Evolutionary conservation across 202 grass and related monocot species (phyloP), one percentile per base, ranked within the genome.

Genomic region (Bolboschoenoplectus hybrid): DNA sequence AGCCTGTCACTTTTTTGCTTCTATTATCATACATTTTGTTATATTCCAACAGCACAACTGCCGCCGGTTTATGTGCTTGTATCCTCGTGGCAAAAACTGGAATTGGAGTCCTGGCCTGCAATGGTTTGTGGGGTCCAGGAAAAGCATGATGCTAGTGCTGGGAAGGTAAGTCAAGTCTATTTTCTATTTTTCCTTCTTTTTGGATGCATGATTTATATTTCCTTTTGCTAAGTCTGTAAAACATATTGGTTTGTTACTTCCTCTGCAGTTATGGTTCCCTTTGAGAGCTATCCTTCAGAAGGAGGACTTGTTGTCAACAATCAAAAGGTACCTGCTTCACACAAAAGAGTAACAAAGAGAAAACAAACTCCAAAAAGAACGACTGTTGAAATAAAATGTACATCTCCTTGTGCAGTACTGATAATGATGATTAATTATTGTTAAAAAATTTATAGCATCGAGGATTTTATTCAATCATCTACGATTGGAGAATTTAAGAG

Each of bases 401-500:
- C 83, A 57, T 85, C 71, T 85, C 63, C 76, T 81, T 82, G 87
- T 85, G 57, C 57, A 61, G 14, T 61, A 61, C 57, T 61, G 17
- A 19, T 44, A 5, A n/a, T 32, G 39, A 36, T 80, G 2, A 80
- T 35, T 55, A 80, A 36, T 58, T 53, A 61, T 80, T 17, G n/a
- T 80, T 16, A 6, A n/a, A 49, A 45, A 26, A 87, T 84, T 88
- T 94, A 88, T 85, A 97, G 95, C 81, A 71, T 97, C 39, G 92
- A 97, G 86, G 92, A 97, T 20, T 93, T 97, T 86, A 32, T 97
- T 85, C 88, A 93, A 87, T 94, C 92, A 85, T 97, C 95, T 6
- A 94, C 85, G 82, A 73, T 91, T 84, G 95, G 95, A 6, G 95
- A 97, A 74, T 97, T 93, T 84, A 97, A 97, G 91, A 94, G 89